Conservation (phyloP, 805 yeast genomes). For the Zygotorulaspora chibaensis region DNA sequence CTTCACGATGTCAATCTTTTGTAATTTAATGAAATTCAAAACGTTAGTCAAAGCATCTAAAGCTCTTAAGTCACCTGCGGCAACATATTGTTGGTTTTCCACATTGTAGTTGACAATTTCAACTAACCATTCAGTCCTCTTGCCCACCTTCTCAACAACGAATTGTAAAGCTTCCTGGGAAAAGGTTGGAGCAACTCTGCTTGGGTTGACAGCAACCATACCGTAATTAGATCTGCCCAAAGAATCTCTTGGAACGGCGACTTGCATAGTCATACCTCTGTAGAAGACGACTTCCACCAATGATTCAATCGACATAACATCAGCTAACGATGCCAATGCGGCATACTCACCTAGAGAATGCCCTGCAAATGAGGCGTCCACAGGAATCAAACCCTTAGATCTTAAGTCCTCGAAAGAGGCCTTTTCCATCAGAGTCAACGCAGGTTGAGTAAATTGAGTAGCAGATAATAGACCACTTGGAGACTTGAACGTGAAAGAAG, state of each 20-base stretch:
- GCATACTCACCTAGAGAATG: constrained; percentile 99
- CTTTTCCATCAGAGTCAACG: constrained; percentile 97
- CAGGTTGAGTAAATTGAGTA: constrained; percentile 99
- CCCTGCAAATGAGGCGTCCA: constrained; percentile 94
- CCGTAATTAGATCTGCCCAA: constrained; percentile 96
- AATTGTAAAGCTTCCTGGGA: constrained; percentile 89
- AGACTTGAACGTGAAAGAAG: constrained; percentile 82
- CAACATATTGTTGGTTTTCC: constrained; percentile 96
- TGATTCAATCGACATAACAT: constrained; percentile 97
- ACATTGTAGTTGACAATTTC: constrained; percentile 98
- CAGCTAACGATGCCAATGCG: constrained; percentile 94
- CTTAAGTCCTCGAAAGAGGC: constrained; percentile 98
- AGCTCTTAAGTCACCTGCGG: constrained; percentile 97
- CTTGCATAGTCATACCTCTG: constrained; percentile 99
- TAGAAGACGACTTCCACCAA: constrained; percentile 96
- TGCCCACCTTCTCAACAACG: constrained; percentile 83
- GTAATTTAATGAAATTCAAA: constrained; percentile 85
- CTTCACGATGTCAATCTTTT: constrained; percentile 89
- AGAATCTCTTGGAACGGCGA: constrained; percentile 97
- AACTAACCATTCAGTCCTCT: constrained; percentile 85
- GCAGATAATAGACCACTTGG: constrained; percentile 95
- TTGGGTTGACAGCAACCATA: constrained; percentile 98
- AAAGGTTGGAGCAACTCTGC: constrained; percentile 84
- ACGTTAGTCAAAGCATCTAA: constrained; percentile 91
- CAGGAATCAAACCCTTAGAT: constrained; percentile 90